Base-by-base conservation (phyloP, 345 rosid genomes). In the Durio zibethinus region DNA sequence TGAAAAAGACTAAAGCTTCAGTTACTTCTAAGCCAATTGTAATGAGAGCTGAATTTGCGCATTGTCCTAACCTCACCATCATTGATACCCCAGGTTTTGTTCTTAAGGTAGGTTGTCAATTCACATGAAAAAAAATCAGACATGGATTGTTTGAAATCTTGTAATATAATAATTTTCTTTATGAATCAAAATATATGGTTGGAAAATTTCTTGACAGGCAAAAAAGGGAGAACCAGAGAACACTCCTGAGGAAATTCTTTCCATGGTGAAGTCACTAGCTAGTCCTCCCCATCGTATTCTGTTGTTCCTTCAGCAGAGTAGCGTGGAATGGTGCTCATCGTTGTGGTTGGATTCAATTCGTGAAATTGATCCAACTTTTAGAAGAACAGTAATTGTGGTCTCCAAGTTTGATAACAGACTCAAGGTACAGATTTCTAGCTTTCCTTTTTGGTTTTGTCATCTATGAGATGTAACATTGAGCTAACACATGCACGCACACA, bases 311-410 rank as follows among this genome's bases (percentile, higher is more conserved):
- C 99, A 95, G 82, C 99, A 95, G 81, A 95, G 98, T 74, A 92
- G 99, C 68, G 99, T 95, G 31, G 99, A 95, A 23, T 95, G 99
- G 99, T 95, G 99, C 65, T 95, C 98, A 4, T 95, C 99, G 0
- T 79, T 95, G 84, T 95, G 99, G 99, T 81, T 95, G 79, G 99
- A 95, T 86, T 83, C 90, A 9, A 83, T 95, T 78, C 93, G 91
- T 31, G 97, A 93, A 65, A 95, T 95, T 73, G 99, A 95, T 87
- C 97, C 98, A 5, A 86, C 84, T 52, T 92, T 95, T 75, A 84
- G 92, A 14, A 90, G 99, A 77, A 90, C 98, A 2, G 79, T 90
- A 15, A 89, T 95, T 40, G 98, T 93, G 60, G 99, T 92, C 79
- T 95, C 99, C 75, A 95, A 95, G 80, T 95, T 93, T 76, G 99